Base-by-base conservation (phyloP, 768 basidiomycete species). In the Clathrus columnatus region DNA sequence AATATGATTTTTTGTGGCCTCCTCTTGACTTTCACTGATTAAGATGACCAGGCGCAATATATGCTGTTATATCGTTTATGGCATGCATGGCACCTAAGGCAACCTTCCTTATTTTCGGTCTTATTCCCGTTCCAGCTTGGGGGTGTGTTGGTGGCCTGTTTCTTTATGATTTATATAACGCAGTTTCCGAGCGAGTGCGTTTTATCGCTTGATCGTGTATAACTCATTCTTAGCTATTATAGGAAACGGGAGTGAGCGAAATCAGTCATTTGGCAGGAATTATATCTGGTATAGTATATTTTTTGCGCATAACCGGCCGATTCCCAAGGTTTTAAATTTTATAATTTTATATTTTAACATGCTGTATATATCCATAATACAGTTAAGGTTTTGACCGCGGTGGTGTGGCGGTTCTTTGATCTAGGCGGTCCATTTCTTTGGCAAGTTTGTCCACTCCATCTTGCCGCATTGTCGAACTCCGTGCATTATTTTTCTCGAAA, bases 401-500 rank as follows among this genome's bases (percentile, higher is more conserved):
- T 26, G 88, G 88, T 5, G 87, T 87, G 61, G 83, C 86, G 61
- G 83, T 87, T 52, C 87, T 77, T 53, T 80, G 83, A 67, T 91
- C 89, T 61, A 92, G 73, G 60, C 89, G 77, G 57, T 80, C 76
- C 73, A 92, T 86, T 70, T 90, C 89, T 61, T 83, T 84, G 71
- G 86, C 82, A 57, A 91, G 73, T 62, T 80, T 85, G 50, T 84
- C 81, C 64, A 86, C 75, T 27, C 85, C 79, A 36, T 36, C 36
- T 11, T 36, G 4, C 10, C n/a, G 14, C 11, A 11, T n/a, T 36
- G 65, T 54, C 28, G 67, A 61, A 44, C 80, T 86, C 20, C 90
- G 75, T 8, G 79, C 86, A 28, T 83, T 83, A 62, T 91, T 87
- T 67, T 91, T 92, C 67, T 91, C 90, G 60, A 93, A 93, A 55